phyloP scores from a whole-genome alignment of 2,329 filamentous ascomycete species.

The Paraphoma sp. region DNA sequence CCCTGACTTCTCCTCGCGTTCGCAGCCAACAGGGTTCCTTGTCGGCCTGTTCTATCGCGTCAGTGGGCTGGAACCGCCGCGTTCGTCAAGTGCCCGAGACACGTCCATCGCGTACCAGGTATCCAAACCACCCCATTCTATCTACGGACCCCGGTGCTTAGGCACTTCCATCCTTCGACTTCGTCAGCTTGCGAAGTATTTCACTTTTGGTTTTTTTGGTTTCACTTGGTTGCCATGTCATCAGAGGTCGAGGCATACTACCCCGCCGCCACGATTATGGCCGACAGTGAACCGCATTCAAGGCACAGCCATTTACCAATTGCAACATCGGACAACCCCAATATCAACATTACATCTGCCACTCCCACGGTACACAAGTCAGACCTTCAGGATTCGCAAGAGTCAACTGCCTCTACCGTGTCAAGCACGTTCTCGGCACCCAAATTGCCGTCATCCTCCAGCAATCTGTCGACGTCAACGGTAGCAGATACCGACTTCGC shows the following conservation, averaged over 20 bases:
- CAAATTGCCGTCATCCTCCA: slow-evolving; percentile 38
- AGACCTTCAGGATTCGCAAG: slow-evolving; percentile 38
- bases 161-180: neutral
- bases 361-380: slow-evolving; percentile 14
- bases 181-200: neutral
- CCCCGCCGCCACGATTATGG: slow-evolving; percentile 21
- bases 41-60: slow-evolving; percentile 2
- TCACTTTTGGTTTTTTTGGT: slow-evolving; percentile 6
- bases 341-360: slow-evolving; percentile 14
- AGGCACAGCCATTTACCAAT: slow-evolving; percentile 24
- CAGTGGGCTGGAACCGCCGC: slow-evolving; percentile 7
- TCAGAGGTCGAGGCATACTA: slow-evolving; percentile 13
- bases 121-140: neutral
- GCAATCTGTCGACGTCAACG: slow-evolving; percentile 40
- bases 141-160: neutral
- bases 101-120: neutral
- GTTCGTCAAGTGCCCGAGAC: slow-evolving; percentile 25
- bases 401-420: slow-evolving; percentile 39
- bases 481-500: slow-evolving; percentile 38
- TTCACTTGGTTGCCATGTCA: slow-evolving; percentile 7
- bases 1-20: slow-evolving; percentile 13
- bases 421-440: slow-evolving; percentile 45
- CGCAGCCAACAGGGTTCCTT: slow-evolving; percentile 1
- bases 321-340: slow-evolving; percentile 24
- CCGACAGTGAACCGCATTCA: neutral